Percentiles rank a stretch among this genome's conserved stretches.
Conservation (phyloP, 305 asterid species). For the Rubia balearica region DNA sequence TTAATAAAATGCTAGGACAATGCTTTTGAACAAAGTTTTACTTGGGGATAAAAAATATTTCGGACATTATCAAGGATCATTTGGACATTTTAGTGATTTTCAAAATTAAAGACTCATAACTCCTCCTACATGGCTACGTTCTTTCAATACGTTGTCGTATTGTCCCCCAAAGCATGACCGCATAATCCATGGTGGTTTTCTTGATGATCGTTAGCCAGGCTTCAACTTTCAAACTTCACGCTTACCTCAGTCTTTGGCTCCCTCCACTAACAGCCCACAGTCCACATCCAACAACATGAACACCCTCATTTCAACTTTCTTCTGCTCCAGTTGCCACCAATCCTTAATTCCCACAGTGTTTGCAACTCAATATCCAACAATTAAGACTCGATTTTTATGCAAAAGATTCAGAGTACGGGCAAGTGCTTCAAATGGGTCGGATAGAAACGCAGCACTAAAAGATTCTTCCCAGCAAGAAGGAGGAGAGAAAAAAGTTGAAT, state of each 20-base stretch:
- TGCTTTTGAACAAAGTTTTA: too few relatives aligned
- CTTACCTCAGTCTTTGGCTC: not conserved
- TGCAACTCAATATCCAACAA: not conserved
- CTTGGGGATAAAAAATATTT: too few relatives aligned
- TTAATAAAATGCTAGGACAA: too few relatives aligned
- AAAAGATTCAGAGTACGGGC: constrained; percentile 34
- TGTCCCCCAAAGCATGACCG: not conserved
- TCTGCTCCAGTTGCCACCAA: constrained; percentile 8
- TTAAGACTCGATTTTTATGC: constrained; percentile 9
- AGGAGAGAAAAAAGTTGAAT: constrained; percentile 20
- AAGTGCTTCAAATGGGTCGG: constrained; percentile 44
- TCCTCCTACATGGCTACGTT: not conserved
- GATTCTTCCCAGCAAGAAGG: constrained; percentile 8
- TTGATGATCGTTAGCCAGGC: not conserved
- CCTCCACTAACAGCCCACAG: not conserved
- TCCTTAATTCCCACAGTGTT: not conserved
- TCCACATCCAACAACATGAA: constrained; percentile 13
- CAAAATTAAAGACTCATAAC: too few relatives aligned
- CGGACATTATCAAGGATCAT: too few relatives aligned
- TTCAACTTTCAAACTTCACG: constrained; percentile 2
- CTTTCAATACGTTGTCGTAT: not conserved
- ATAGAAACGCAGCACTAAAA: constrained; percentile 25
- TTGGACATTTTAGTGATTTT: too few relatives aligned
- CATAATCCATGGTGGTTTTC: not conserved
- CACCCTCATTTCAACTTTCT: constrained; percentile 15